Conservation (phyloP, 345 rosid species). For the Melastoma malabathricum region DNA sequence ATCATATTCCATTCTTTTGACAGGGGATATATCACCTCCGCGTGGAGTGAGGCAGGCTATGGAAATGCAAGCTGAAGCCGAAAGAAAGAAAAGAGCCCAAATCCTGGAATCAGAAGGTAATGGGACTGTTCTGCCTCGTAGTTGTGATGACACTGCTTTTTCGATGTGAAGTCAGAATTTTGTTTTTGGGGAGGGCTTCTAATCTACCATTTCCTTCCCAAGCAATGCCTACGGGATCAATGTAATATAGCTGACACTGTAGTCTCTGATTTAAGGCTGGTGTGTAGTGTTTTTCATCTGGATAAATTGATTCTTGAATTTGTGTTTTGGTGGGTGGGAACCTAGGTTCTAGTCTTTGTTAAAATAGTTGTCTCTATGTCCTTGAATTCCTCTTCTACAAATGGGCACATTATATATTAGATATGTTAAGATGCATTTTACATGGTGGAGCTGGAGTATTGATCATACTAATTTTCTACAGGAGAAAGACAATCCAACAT, state of each 20-base stretch:
- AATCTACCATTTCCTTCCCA: too few relatives aligned
- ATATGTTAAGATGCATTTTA: not conserved
- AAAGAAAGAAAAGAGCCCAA: slow-evolving; percentile 86
- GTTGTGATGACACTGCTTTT: too few relatives aligned
- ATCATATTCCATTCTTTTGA: slow-evolving; percentile 7
- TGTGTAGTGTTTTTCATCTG: too few relatives aligned
- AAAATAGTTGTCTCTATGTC: not conserved
- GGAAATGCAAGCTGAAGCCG: slow-evolving; percentile 99
- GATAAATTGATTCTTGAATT: too few relatives aligned
- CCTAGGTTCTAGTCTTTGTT: too few relatives aligned
- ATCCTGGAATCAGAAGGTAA: slow-evolving; percentile 80
- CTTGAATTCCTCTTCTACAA: not conserved
- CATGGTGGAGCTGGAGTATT: not conserved
- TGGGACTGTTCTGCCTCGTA: not conserved
- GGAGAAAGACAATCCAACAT: slow-evolving; percentile 61
- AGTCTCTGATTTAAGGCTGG: too few relatives aligned
- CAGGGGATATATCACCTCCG: slow-evolving; percentile 98
- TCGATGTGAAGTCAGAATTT: too few relatives aligned
- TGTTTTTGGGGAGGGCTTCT: too few relatives aligned
- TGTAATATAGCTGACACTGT: too few relatives aligned
- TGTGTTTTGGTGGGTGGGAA: too few relatives aligned
- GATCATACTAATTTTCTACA: slow-evolving; percentile 9
- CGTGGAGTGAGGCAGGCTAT: slow-evolving; percentile 82
- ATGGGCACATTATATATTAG: not conserved
- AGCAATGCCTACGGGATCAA: too few relatives aligned